Evolutionary conservation across 148 eudicot genomes (phyloP), one percentile per base, ranked within the genome.

Genomic region (Polygonum maritimum): DNA sequence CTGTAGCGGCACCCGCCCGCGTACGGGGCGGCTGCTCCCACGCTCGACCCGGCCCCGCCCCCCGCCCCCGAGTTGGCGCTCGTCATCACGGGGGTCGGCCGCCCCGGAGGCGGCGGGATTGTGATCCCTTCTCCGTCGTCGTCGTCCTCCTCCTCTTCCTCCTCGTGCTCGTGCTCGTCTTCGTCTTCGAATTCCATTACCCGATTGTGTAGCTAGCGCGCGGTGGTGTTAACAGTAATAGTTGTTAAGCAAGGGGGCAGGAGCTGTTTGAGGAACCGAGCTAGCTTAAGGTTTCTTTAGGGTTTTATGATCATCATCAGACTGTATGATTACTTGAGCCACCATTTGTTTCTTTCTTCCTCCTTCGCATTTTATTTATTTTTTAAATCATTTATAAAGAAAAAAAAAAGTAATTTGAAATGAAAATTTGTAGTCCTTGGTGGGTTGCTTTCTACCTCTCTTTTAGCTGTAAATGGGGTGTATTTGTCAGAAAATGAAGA

Each of bases 151-250:
- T 72, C 75, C 52, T 72, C 75, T 0, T 72, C 75, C 8, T 71
- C 51, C 14, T 71, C 26, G 14, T 71, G 33, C 9, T 72, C 52
- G 2, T 72, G 54, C 33, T 48, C 12, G 16, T 72, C 75, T 0
- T 72, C 75, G 54, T 72, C 75, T 19, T 44, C 51, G 75, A 72
- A 72, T 45, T 72, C 75, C 75, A 72, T 72, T 67, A 67, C 45
- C 7, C 31, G 31, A 26, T 26, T 26, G 31, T 26, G 31, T 26
- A 26, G 31, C 31, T 26, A 26, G 31, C 31, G 31, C 31, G 31
- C 31, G 31, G 31, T 2, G 19, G 71, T 67, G 44, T 14, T 67
- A 15, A 16, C 3, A 57, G 31, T 57, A 22, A 57, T 19, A 22
- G 31, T 2, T n/a, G 9, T 19, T 57, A 57, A 57, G 63, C 2